Conservation (phyloP, 495 filamentous ascomycete genomes). For the Trypethelium eluteriae region DNA sequence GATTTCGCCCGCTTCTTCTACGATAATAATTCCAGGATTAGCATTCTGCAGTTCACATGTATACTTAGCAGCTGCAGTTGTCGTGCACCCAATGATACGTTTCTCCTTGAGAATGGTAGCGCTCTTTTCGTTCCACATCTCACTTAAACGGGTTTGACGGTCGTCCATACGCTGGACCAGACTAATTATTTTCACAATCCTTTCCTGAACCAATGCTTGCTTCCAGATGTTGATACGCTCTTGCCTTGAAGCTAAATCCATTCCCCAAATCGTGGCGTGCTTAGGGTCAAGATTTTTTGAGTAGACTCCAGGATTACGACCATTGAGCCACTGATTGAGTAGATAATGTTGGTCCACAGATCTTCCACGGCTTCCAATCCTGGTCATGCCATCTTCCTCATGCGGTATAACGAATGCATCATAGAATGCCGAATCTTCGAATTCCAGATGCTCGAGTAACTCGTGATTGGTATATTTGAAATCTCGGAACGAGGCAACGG, state of each 20-base stretch:
- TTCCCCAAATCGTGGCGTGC: conserved; percentile 45
- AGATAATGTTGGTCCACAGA: conserved; percentile 46
- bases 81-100: conserved; percentile 66
- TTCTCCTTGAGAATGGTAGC: conserved; percentile 45
- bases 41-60: conserved; percentile 44
- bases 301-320: conserved; percentile 43
- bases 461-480: conserved; percentile 20
- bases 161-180: conserved; percentile 40
- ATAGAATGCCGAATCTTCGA: conserved; percentile 49
- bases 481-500: conserved; percentile 29
- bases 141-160: conserved; percentile 35
- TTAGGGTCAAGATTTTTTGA: not conserved
- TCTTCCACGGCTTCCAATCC: conserved; percentile 43
- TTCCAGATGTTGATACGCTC: conserved; percentile 43
- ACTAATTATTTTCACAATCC: conserved; percentile 36
- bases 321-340: conserved; percentile 48
- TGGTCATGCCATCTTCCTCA: conserved; percentile 38
- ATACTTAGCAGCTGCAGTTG: conserved; percentile 64
- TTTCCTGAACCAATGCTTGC: conserved; percentile 44
- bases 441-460: conserved; percentile 59
- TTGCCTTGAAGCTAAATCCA: conserved; percentile 37
- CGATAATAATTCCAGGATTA: conserved; percentile 49
- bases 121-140: conserved; percentile 41
- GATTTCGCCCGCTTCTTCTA: conserved; percentile 78
- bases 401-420: conserved; percentile 49